A percentile compares a stretch with the other conserved stretches of the same genome.
These are phyloP conservation scores for Pythium scleroteichum DNA, from an alignment of 352 stramenopile species.

Conservation along the genomic window DNA sequence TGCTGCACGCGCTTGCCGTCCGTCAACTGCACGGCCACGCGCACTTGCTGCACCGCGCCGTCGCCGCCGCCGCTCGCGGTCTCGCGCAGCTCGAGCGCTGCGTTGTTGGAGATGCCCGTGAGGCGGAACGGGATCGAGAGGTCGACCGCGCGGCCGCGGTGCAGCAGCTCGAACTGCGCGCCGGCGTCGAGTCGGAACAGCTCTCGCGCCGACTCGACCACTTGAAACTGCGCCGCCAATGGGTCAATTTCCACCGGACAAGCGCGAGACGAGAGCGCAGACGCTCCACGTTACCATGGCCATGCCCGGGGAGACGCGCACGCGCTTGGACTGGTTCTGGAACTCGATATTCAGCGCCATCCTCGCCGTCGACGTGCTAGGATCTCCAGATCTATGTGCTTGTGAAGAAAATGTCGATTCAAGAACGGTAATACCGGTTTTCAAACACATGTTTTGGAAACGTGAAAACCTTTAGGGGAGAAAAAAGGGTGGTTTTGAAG, in stretches of 20 bases:
- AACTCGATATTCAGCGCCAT: slow-evolving; percentile 84
- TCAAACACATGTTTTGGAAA: neutral
- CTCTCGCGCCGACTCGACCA: slow-evolving; percentile 57
- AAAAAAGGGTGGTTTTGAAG: slow-evolving; percentile 1
- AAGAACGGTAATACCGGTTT: slow-evolving; percentile 2
- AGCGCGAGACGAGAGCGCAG: neutral
- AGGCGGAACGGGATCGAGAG: slow-evolving; percentile 84
- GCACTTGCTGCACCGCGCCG: slow-evolving; percentile 49
- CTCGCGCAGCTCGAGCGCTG: slow-evolving; percentile 62
- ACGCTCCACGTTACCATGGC: slow-evolving; percentile 53
- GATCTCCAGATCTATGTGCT: no score
- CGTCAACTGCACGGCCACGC: slow-evolving; percentile 75
- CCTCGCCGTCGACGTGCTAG: no score
- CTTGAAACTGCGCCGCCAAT: slow-evolving; percentile 56
- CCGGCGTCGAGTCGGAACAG: slow-evolving; percentile 53
- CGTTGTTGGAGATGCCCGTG: slow-evolving; percentile 86
- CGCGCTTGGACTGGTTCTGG: slow-evolving; percentile 68
- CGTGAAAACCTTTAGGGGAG: neutral
- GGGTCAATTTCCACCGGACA: no score
- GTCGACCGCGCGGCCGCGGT: slow-evolving; percentile 67
- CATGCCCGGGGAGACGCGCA: slow-evolving; percentile 70
- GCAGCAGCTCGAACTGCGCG: slow-evolving; percentile 57
- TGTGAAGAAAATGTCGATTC: no score
- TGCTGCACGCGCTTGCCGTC: slow-evolving; percentile 80
- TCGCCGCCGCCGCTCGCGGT: slow-evolving; percentile 20